Base-by-base conservation (phyloP, 768 basidiomycete genomes). In the Steccherinum ochraceum region DNA sequence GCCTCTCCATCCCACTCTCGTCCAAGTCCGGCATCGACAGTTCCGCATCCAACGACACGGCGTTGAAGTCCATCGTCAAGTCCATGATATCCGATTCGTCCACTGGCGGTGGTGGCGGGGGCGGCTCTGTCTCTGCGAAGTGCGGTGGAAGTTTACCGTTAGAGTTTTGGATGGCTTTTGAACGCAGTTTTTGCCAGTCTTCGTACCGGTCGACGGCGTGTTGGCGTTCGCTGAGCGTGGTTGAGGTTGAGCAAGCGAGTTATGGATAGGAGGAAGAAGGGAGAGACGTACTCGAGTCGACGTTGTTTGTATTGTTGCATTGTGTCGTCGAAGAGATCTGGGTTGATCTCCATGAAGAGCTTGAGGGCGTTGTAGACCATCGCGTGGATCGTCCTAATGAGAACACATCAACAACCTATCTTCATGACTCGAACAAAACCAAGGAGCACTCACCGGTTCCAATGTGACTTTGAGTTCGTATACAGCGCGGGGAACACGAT, bases 321-420 rank as follows among this genome's bases (percentile, higher is more conserved):
- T 48, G 87, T 83, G 57, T 89, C 89, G 60, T 97, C 94, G 58
- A 99, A 99, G 20, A 97, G 71, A 63, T 95, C 91, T 0, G 93
- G 89, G 64, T 97, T 98, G 65, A 98, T 92, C 68, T 99, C 96
- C 94, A 98, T 98, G 72, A 97, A 95, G 52, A 98, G 67, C 67
- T 95, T 98, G 65, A 99, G 73, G 2, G 96, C 96, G 65, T 98
- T 97, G 71, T 96, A 98, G 24, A 98, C 94, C 91, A 98, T 94
- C 55, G 92, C 92, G 59, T 99, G 96, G 60, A 98, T 99, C 44
- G 96, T 98, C 56, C 94, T 98, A 59, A 26, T 5, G 23, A 5
- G n/a, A n/a, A n/a, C n/a, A n/a, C n/a, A n/a, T n/a, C n/a, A n/a
- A n/a, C n/a, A n/a, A n/a, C n/a, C n/a, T n/a, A n/a, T n/a, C n/a